Evolutionary conservation across 2,329 filamentous ascomycete genomes (phyloP).

Genomic region (Didymella pomorum): DNA sequence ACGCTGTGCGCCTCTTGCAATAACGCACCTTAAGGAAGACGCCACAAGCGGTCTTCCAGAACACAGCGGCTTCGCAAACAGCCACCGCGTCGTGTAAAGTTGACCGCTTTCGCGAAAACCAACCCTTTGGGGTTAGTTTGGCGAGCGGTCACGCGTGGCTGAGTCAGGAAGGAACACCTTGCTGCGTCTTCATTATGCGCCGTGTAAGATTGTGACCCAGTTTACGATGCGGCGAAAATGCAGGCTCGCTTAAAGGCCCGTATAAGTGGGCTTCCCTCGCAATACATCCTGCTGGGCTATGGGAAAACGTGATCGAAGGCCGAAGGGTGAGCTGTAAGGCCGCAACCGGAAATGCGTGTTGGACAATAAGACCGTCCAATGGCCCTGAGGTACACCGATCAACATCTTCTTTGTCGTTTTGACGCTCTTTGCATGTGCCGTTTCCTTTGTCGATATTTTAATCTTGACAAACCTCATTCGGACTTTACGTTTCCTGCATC

Average conservation of each 20-base stretch:
- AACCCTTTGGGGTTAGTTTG: constrained; percentile 21
- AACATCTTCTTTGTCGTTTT: constrained; percentile 1
- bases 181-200: constrained; percentile 13
- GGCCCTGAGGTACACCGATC: constrained; percentile 12
- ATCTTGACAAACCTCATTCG: neutral
- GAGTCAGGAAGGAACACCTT: constrained; percentile 16
- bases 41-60: constrained; percentile 19
- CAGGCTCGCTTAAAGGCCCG: constrained; percentile 6
- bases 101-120: constrained; percentile 22
- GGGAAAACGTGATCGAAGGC: constrained; percentile 15
- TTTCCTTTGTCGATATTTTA: constrained; percentile 5
- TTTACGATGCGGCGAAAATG: constrained; percentile 16
- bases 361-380: constrained; percentile 11
- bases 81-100: constrained; percentile 13
- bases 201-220: constrained; percentile 13
- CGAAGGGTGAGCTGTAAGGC: constrained; percentile 7
- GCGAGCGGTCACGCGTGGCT: constrained; percentile 22
- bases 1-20: neutral
- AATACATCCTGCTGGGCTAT: constrained; percentile 14
- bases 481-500: neutral
- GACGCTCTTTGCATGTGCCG: neutral
- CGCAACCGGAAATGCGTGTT: constrained; percentile 11
- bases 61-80: constrained; percentile 9
- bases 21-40: constrained; percentile 6
- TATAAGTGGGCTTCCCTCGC: constrained; percentile 14